A percentile compares a stretch with the other conserved stretches of the same genome.
These are phyloP conservation scores for Imleria badia DNA, from an alignment of 768 basidiomycete genomes.

Conservation along the genomic window DNA sequence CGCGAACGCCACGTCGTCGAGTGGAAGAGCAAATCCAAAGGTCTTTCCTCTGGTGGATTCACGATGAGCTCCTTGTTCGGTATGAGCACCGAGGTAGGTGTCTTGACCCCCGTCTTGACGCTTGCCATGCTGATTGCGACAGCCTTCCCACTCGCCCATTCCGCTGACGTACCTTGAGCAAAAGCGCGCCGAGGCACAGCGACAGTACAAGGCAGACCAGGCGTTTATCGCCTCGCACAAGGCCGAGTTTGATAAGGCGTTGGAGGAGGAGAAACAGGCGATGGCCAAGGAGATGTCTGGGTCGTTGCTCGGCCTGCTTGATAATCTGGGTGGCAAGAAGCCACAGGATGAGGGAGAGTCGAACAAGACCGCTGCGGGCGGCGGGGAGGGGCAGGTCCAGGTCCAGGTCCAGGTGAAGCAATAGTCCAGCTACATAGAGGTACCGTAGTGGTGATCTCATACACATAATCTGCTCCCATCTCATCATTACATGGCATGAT, in stretches of 20 bases:
- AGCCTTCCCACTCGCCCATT: constrained; percentile 32
- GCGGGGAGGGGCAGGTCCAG: constrained; percentile 12
- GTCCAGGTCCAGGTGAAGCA: background rate
- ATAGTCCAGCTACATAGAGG: constrained; percentile 8
- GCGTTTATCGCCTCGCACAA: constrained; percentile 52
- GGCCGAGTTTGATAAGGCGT: constrained; percentile 45
- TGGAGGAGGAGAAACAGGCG: constrained; percentile 53
- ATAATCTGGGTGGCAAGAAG: constrained; percentile 27
- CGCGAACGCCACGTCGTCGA: constrained; percentile 78
- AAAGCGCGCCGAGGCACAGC: constrained; percentile 51
- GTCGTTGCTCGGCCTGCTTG: constrained; percentile 36
- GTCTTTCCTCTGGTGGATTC: constrained; percentile 39
- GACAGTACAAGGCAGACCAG: constrained; percentile 51
- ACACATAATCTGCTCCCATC: constrained; percentile 2
- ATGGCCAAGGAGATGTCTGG: constrained; percentile 49
- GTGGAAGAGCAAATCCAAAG: constrained; percentile 59
- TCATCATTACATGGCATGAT: background rate
- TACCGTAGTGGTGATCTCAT: constrained; percentile 3
- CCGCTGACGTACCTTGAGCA: constrained; percentile 52
- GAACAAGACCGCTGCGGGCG: constrained; percentile 6
- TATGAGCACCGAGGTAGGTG: constrained; percentile 29
- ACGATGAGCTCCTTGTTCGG: constrained; percentile 49
- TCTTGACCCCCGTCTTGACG: background rate
- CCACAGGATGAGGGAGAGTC: constrained; percentile 2
- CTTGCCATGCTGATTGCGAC: background rate